Percentiles rank a stretch among this genome's conserved stretches.
These are phyloP conservation scores for Aspergillus phoenicis DNA, from an alignment of 2,329 filamentous ascomycete species.

Conservation along the genomic window DNA sequence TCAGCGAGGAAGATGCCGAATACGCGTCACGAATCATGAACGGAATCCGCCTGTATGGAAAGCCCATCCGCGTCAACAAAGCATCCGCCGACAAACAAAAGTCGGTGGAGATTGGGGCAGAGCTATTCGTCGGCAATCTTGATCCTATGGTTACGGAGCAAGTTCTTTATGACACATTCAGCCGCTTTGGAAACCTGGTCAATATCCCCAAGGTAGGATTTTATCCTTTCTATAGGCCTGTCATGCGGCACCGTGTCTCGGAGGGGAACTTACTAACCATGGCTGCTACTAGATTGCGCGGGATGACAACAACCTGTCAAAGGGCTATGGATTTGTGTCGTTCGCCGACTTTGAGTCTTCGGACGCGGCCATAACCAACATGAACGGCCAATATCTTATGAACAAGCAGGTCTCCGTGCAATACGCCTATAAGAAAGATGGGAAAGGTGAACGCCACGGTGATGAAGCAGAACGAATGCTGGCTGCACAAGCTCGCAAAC, in stretches of 20 bases:
- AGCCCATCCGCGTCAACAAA: constrained; percentile 96
- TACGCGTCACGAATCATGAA: constrained; percentile 98
- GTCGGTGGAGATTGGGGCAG: constrained; percentile 88
- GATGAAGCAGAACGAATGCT: constrained; percentile 91
- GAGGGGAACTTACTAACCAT: constrained; percentile 26
- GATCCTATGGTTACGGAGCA: constrained; percentile 95
- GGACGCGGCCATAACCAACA: constrained; percentile 85
- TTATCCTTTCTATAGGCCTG: background rate
- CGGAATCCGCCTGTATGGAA: constrained; percentile 87
- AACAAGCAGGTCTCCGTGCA: constrained; percentile 96
- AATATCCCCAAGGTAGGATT: constrained; percentile 75
- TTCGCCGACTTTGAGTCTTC: constrained; percentile 92
- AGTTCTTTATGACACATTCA: constrained; percentile 92
- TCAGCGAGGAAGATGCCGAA: constrained; percentile 90
- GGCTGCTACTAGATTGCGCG: constrained; percentile 63
- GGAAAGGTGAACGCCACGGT: constrained; percentile 93
- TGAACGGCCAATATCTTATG: constrained; percentile 95
- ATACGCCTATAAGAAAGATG: constrained; percentile 99
- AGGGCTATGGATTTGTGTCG: constrained; percentile 95
- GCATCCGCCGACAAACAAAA: constrained; percentile 91
- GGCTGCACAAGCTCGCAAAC: constrained; percentile 87
- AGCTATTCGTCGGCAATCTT: constrained; percentile 95
- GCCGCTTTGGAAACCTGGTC: constrained; percentile 83
- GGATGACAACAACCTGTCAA: constrained; percentile 83
- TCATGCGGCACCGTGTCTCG: background rate